A percentile compares a stretch with the other conserved stretches of the same genome.
Conservation (phyloP, 2,329 filamentous ascomycete species). For the Pseudogymnoascus destructans region DNA sequence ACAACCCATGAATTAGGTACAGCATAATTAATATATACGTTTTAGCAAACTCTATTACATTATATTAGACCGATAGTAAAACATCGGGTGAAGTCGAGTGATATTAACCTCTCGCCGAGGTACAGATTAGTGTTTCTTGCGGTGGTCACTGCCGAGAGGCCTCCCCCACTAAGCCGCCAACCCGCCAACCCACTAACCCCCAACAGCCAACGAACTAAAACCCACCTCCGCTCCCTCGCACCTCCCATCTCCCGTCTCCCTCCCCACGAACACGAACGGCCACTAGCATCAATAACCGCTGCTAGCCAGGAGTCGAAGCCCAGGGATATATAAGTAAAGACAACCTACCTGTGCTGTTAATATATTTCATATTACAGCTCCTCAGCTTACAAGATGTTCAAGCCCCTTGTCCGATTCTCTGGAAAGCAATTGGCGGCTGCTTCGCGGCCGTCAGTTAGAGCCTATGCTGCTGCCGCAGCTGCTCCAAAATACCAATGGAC, state of each 20-base stretch:
- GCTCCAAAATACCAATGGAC: constrained; percentile 66
- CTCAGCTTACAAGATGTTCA: constrained; percentile 20
- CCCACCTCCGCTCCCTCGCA: too few relatives aligned
- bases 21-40: not conserved
- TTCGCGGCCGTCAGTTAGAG: constrained; percentile 12
- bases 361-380: not conserved
- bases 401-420: constrained; percentile 19
- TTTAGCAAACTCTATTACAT: not conserved
- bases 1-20: not conserved
- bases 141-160: not conserved
- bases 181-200: too few relatives aligned
- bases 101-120: not conserved
- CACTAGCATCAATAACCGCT: not conserved
- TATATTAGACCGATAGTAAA: too few relatives aligned
- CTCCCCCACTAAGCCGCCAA: too few relatives aligned
- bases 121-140: constrained; percentile 1
- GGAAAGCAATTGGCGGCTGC: constrained; percentile 18
- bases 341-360: not conserved
- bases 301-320: not conserved
- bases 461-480: constrained; percentile 22
- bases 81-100: not conserved
- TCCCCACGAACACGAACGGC: too few relatives aligned
- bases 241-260: too few relatives aligned
- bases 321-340: constrained; percentile 1
- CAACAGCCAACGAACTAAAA: too few relatives aligned